Percentiles rank a stretch among this genome's conserved stretches.
Conservation (phyloP, 2,329 filamentous ascomycete genomes). For the Cladosporium sphaerospermum region DNA sequence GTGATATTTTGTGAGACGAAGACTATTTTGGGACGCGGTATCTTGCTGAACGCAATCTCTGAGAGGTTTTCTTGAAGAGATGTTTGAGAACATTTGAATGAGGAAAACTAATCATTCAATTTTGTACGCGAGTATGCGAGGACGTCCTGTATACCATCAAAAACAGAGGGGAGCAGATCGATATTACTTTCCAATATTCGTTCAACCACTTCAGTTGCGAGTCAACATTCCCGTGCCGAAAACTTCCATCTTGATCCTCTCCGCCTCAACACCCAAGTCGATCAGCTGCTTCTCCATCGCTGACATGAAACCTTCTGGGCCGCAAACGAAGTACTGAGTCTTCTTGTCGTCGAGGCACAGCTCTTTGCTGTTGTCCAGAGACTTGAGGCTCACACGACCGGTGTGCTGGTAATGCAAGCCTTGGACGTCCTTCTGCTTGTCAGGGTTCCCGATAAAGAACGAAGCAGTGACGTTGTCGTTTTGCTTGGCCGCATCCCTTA, state of each 20-base stretch:
- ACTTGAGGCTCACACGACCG: constrained; percentile 54
- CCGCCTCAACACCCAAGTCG: constrained; percentile 47
- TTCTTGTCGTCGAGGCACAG: constrained; percentile 50
- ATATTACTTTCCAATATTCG: no score
- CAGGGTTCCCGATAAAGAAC: constrained; percentile 53
- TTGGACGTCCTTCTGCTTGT: constrained; percentile 35
- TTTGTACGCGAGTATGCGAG: no score
- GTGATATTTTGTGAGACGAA: no score
- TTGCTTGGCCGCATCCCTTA: constrained; percentile 39
- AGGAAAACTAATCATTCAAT: no score
- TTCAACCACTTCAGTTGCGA: neutral
- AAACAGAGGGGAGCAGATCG: neutral
- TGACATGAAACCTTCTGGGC: constrained; percentile 64
- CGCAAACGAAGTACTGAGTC: constrained; percentile 67
- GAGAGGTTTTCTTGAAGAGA: no score
- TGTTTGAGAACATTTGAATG: no score
- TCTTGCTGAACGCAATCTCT: no score
- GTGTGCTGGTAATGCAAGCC: constrained; percentile 55
- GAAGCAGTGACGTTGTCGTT: constrained; percentile 46
- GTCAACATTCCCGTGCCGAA: constrained; percentile 18
- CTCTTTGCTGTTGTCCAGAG: constrained; percentile 46
- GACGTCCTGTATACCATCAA: neutral
- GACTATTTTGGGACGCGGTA: no score
- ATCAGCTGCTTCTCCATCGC: constrained; percentile 50
- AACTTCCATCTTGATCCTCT: constrained; percentile 19